Percentiles rank a stretch among this genome's conserved stretches.
Conservation (phyloP, 208 protist genomes). For the Acanthamoeba castellanii region DNA sequence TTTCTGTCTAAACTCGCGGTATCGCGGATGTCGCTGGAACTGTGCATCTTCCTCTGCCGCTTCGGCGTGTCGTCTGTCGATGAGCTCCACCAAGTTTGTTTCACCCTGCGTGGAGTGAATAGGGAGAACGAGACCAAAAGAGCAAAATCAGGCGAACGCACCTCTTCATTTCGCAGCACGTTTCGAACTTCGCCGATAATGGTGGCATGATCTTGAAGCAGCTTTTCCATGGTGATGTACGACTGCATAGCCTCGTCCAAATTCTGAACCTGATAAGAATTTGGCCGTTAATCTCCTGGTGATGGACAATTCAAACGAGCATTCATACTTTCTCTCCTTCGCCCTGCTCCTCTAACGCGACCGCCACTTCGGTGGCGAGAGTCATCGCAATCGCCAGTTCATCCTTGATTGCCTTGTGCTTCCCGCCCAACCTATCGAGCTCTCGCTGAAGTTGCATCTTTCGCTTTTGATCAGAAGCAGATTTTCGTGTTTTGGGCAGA, state of each 20-base stretch:
- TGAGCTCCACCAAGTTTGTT: background rate
- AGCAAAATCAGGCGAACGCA: background rate
- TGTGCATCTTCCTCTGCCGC: background rate
- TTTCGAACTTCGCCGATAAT: background rate
- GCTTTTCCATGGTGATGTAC: slow-evolving; percentile 2
- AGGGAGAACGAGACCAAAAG: background rate
- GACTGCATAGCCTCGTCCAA: slow-evolving; percentile 21
- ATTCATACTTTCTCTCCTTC: slow-evolving; percentile 10
- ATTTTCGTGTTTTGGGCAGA: background rate
- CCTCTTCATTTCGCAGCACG: background rate
- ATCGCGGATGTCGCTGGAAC: background rate
- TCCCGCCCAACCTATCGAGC: background rate
- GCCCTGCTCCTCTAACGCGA: background rate
- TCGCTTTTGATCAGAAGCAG: background rate
- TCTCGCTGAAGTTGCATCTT: slow-evolving; percentile 23
- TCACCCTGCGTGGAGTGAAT: background rate
- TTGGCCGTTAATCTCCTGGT: background rate
- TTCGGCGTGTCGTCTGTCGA: background rate
- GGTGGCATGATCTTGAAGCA: background rate
- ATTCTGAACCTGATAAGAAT: background rate
- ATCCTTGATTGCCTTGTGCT: slow-evolving; percentile 18
- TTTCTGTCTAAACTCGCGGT: slow-evolving; percentile 19
- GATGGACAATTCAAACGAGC: background rate
- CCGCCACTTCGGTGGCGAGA: slow-evolving; percentile 2
- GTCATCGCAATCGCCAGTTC: slow-evolving; percentile 33